Percentiles rank a stretch among this genome's conserved stretches.
Conservation (phyloP, 2,329 filamentous ascomycete genomes). For the Phialophora tarda region DNA sequence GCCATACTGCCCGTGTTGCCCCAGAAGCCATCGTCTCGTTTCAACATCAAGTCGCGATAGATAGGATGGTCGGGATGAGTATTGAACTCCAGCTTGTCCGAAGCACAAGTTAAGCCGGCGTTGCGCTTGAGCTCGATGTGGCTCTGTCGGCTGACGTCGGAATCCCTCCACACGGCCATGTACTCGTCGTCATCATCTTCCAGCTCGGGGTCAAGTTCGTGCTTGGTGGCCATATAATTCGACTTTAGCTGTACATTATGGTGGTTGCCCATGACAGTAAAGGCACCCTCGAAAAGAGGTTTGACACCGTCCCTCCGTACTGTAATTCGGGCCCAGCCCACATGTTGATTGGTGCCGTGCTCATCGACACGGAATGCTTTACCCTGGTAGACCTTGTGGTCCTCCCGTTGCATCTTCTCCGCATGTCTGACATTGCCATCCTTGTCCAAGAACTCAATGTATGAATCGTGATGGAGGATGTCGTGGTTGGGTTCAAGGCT, state of each 20-base stretch:
- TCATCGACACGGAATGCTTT: constrained; percentile 71
- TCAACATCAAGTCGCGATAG: constrained; percentile 50
- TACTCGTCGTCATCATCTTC: constrained; percentile 66
- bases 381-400: constrained; percentile 85
- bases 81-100: constrained; percentile 83
- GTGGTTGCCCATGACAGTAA: constrained; percentile 78
- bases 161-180: constrained; percentile 92
- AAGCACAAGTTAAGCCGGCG: constrained; percentile 64
- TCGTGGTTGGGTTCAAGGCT: constrained; percentile 89
- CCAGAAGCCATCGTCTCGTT: constrained; percentile 60
- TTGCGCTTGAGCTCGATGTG: constrained; percentile 70
- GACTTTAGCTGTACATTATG: constrained; percentile 82
- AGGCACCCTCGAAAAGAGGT: constrained; percentile 89
- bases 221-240: constrained; percentile 75
- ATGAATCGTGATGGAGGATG: constrained; percentile 77
- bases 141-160: constrained; percentile 68
- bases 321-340: constrained; percentile 85
- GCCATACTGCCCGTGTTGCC: constrained; percentile 67
- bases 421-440: constrained; percentile 71
- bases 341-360: constrained; percentile 73
- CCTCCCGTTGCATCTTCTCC: constrained; percentile 73
- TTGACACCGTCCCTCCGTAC: constrained; percentile 75
- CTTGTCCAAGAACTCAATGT: constrained; percentile 71
- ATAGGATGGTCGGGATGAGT: constrained; percentile 72
- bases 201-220: constrained; percentile 72